Conservation (phyloP, 257 asterid species). For the Lithospermum erythrorhizon region DNA sequence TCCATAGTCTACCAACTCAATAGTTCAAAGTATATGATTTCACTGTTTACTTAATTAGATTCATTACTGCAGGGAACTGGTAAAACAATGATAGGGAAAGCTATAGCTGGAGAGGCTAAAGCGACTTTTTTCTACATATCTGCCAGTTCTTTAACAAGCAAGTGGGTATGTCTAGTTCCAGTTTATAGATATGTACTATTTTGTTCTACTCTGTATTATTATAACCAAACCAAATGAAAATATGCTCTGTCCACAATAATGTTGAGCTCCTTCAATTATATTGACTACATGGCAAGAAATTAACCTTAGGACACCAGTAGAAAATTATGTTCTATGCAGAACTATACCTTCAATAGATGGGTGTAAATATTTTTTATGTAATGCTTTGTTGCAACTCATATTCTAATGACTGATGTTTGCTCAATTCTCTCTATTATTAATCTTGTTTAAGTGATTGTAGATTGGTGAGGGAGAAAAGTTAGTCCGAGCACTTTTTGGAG, state of each 20-base stretch:
- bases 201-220: not conserved
- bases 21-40: slow-evolving; percentile 5
- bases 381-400: too few species aligned
- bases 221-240: slow-evolving; percentile 1
- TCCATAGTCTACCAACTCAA: slow-evolving; percentile 10
- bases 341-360: not conserved
- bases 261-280: too few species aligned
- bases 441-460: slow-evolving; percentile 31
- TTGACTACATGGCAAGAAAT: not conserved
- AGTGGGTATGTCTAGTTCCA: slow-evolving; percentile 57
- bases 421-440: not conserved
- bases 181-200: not conserved
- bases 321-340: slow-evolving; percentile 6
- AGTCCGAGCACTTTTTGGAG: slow-evolving; percentile 98
- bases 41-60: slow-evolving; percentile 17
- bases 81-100: slow-evolving; percentile 98
- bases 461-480: slow-evolving; percentile 99
- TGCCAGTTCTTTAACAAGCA: slow-evolving; percentile 97
- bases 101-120: slow-evolving; percentile 99
- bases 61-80: slow-evolving; percentile 78
- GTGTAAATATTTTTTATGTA: too few species aligned
- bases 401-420: not conserved
- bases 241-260: too few species aligned
- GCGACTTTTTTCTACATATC: slow-evolving; percentile 98
- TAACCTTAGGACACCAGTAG: not conserved